Conservation (phyloP, 768 basidiomycete genomes). For the Rhizopogon vinicolor region DNA sequence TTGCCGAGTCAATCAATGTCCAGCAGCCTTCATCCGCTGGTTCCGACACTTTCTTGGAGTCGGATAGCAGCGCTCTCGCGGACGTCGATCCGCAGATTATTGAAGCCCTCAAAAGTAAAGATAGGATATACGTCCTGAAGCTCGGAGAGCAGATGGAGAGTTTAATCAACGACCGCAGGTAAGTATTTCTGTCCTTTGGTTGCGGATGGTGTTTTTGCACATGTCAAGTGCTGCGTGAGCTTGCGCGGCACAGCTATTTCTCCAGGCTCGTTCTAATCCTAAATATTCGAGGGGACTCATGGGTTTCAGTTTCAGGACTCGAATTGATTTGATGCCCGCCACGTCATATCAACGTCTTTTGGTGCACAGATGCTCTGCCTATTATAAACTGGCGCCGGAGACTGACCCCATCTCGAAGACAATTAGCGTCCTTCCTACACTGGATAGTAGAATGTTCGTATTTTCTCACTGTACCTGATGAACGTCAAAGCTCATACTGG, state of each 20-base stretch:
- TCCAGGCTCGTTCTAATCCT: not conserved
- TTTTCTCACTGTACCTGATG: not conserved
- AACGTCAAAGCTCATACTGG: conserved; percentile 11
- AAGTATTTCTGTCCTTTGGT: conserved; percentile 22
- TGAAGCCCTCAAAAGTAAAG: conserved; percentile 85
- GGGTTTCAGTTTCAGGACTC: conserved; percentile 37
- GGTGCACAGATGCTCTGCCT: conserved; percentile 80
- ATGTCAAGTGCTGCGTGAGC: not conserved
- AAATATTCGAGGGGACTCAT: conserved; percentile 17
- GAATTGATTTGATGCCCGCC: conserved; percentile 62
- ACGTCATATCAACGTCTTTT: conserved; percentile 84
- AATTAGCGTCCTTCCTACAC: conserved; percentile 51
- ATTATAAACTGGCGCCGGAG: conserved; percentile 73
- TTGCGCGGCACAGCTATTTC: conserved; percentile 1
- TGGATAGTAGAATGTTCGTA: conserved; percentile 75
- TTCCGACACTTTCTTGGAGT: conserved; percentile 24
- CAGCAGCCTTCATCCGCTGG: conserved; percentile 17
- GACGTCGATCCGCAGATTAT: conserved; percentile 78
- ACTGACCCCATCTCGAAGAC: conserved; percentile 58
- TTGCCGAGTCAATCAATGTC: conserved; percentile 7
- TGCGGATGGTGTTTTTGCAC: conserved; percentile 6
- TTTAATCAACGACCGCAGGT: conserved; percentile 74
- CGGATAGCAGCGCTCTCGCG: conserved; percentile 17
- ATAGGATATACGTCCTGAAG: conserved; percentile 82
- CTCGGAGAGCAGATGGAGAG: conserved; percentile 84